phyloP scores from a whole-genome alignment of 2,329 filamentous ascomycete species.

The Fusarium nelsonii region DNA sequence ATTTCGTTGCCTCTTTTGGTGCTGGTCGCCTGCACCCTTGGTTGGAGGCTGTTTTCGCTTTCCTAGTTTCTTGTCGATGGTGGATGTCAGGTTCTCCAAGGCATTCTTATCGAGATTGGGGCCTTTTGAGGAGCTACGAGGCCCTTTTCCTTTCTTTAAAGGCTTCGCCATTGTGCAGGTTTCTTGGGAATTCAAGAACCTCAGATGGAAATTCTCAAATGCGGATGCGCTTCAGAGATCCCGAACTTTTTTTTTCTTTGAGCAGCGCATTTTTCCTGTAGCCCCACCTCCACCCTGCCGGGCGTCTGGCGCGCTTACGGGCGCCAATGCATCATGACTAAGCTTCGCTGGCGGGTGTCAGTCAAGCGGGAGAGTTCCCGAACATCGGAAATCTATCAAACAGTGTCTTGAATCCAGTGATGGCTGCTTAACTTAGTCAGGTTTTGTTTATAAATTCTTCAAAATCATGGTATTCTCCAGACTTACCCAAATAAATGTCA shows the following conservation, averaged over 20 bases:
- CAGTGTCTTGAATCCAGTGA: slow-evolving; percentile 1
- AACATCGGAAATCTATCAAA: slow-evolving; percentile 18
- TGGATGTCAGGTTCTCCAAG: slow-evolving; percentile 66
- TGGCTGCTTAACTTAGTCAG: slow-evolving; percentile 4
- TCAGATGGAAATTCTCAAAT: slow-evolving; percentile 38
- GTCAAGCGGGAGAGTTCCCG: slow-evolving; percentile 20
- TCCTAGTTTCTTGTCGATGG: slow-evolving; percentile 66
- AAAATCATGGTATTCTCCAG: slow-evolving; percentile 36
- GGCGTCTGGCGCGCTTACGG: slow-evolving; percentile 40
- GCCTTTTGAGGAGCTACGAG: slow-evolving; percentile 40
- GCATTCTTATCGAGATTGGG: slow-evolving; percentile 62
- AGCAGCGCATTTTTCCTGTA: slow-evolving; percentile 33
- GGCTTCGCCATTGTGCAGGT: slow-evolving; percentile 52
- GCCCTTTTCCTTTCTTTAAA: slow-evolving; percentile 54
- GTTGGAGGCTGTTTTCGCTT: slow-evolving; percentile 61
- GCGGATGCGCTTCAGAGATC: slow-evolving; percentile 19
- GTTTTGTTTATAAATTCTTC: neutral
- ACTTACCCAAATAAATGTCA: slow-evolving; percentile 25
- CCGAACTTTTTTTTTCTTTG: slow-evolving; percentile 46
- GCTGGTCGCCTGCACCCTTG: slow-evolving; percentile 50
- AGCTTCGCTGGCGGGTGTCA: neutral
- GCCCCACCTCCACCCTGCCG: slow-evolving; percentile 34
- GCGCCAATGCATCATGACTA: slow-evolving; percentile 30
- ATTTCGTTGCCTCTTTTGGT: slow-evolving; percentile 56
- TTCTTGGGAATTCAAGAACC: slow-evolving; percentile 29